Evolutionary conservation across 2,329 filamentous ascomycete species (phyloP).

Genomic region (Fusarium sambucinum): DNA sequence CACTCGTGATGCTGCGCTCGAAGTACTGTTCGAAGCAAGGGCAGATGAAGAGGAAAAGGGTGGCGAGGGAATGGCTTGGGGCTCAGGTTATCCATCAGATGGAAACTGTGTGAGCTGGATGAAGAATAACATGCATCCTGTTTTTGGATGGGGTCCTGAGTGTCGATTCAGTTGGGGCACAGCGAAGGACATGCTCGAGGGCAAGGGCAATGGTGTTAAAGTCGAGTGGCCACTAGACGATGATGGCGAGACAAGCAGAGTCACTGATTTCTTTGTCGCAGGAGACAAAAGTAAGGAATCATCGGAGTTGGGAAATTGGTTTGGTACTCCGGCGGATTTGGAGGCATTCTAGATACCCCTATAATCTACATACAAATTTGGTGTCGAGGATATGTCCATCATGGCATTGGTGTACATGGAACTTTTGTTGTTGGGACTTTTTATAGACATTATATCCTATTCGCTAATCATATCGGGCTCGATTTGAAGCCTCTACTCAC

Average conservation of each 20-base stretch:
- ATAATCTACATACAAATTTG: background rate
- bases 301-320: constrained; percentile 84
- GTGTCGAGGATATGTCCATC: constrained; percentile 1
- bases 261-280: constrained; percentile 80
- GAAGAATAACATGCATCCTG: constrained; percentile 85
- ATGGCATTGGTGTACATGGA: constrained; percentile 11
- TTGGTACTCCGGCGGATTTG: constrained; percentile 76
- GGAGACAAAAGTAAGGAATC: constrained; percentile 58
- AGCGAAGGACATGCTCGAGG: constrained; percentile 90
- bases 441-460: constrained; percentile 50
- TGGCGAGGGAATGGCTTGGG: constrained; percentile 73
- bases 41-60: constrained; percentile 49
- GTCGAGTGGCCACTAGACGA: constrained; percentile 88
- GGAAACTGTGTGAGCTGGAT: constrained; percentile 84
- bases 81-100: constrained; percentile 94
- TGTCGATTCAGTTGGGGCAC: constrained; percentile 97
- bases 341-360: constrained; percentile 72
- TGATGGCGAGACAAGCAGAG: constrained; percentile 73
- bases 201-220: constrained; percentile 73
- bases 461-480: constrained; percentile 41
- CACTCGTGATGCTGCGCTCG: constrained; percentile 89
- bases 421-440: constrained; percentile 11
- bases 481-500: constrained; percentile 27
- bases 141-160: constrained; percentile 96
- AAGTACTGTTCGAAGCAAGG: constrained; percentile 74